Base-by-base conservation (phyloP, 306 rosid species). In the Pyrus bretschneideri region DNA sequence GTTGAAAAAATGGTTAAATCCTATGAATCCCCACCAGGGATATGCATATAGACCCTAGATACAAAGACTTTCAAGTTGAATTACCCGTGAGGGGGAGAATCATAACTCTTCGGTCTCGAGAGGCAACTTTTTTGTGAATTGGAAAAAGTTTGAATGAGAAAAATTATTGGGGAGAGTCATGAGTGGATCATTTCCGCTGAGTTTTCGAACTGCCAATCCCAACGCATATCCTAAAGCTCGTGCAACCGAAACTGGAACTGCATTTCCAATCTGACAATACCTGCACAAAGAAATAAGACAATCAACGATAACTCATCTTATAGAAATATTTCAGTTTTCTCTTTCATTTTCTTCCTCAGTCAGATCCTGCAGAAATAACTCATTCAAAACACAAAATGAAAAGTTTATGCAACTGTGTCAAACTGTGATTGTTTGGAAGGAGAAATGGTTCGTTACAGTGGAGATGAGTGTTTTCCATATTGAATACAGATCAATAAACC, bases 251-350 rank as follows among this genome's bases (percentile, higher is more conserved):
- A 94, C 78, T 8, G 97, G 90, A 23, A 94, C 98, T 38, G 96
- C 98, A 79, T 94, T 94, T 77, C 98, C 98, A 66, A 92, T 74
- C 78, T 94, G 98, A 74, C 96, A 70, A 82, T 94, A 90, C 85
- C 98, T 94, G 83, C 72, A 84, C 25, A 79, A 44, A 70, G 70
- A 38, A 38, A 38, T 38, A 38, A 38, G 42, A 38, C 42, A 38
- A 38, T 38, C 42, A 38, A 38, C 2, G 42, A 38, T 38, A 38
- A 38, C 42, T 38, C 42, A 38, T 38, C 42, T 38, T 38, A 7
- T 7, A 38, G 10, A 38, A 33, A 42, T 42, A 9, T 42, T 42
- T 42, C 45, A 42, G 45, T 23, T 42, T 40, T 40, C 44, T 40
- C 11, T 9, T 40, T 40, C 45, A 40, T 40, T 40, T 40, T 40